A percentile compares a stretch with the other conserved stretches of the same genome.
phyloP scores from a whole-genome alignment of 2,329 filamentous ascomycete species.

The Curvularia spicifera region DNA sequence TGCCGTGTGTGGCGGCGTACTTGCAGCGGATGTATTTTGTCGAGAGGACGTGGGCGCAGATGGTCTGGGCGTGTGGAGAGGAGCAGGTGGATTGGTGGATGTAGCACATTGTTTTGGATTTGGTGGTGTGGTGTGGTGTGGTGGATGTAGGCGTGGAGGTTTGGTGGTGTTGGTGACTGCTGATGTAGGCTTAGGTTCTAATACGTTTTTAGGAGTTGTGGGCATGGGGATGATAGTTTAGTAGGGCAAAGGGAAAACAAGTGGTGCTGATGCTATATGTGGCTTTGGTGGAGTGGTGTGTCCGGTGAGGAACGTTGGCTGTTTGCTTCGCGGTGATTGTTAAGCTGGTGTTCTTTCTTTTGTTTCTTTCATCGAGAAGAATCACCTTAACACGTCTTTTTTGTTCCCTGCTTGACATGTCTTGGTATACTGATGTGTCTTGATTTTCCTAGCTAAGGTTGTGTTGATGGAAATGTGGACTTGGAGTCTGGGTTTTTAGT shows the following conservation, averaged over 20 bases:
- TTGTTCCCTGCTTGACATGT: background rate
- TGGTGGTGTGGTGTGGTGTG: background rate
- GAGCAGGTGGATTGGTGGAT: conserved; percentile 30
- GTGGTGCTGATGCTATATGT: background rate
- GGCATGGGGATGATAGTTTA: too few relatives aligned
- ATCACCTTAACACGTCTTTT: background rate
- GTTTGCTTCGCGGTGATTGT: background rate
- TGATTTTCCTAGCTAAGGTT: background rate
- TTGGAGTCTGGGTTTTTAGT: background rate
- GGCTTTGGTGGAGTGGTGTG: background rate
- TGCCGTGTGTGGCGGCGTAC: conserved; percentile 27
- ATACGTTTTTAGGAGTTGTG: too few relatives aligned
- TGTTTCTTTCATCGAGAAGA: background rate
- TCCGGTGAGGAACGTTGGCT: background rate
- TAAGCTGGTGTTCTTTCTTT: background rate
- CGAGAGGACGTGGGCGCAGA: conserved; percentile 22
- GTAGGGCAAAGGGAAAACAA: too few relatives aligned
- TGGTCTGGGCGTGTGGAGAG: background rate
- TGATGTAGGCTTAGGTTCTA: too few relatives aligned
- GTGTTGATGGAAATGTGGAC: background rate
- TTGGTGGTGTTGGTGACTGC: too few relatives aligned
- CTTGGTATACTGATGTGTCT: background rate
- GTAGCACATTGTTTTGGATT: conserved; percentile 32
- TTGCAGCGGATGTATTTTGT: conserved; percentile 31
- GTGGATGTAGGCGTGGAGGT: background rate